These are phyloP conservation scores for Penicillium diatomitis DNA, from an alignment of 495 filamentous ascomycete genomes.

Conservation along the genomic window DNA sequence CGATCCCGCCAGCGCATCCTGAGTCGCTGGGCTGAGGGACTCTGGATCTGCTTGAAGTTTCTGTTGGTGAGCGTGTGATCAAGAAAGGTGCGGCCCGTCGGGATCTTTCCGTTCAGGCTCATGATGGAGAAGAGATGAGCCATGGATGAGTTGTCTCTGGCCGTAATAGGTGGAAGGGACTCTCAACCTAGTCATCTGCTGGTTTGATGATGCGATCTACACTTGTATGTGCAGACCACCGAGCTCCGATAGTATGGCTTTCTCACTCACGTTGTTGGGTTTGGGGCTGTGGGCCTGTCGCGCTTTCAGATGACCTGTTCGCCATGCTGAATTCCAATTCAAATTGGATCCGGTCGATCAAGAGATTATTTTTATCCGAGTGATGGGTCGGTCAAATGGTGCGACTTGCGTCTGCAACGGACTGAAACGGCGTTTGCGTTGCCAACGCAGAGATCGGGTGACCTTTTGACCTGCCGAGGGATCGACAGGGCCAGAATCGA, in stretches of 20 bases:
- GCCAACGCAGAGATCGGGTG: slow-evolving; percentile 38
- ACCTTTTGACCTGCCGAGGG: slow-evolving; percentile 20
- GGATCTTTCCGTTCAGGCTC: slow-evolving; percentile 10
- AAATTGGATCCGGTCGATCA: too few relatives aligned
- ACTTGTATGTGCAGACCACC: not conserved
- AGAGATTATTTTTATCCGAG: not conserved
- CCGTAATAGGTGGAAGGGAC: not conserved
- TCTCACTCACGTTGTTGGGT: slow-evolving; percentile 10
- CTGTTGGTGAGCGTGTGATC: slow-evolving; percentile 27
- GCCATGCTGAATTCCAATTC: slow-evolving; percentile 6
- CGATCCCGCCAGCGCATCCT: slow-evolving; percentile 26
- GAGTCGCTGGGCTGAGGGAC: slow-evolving; percentile 1
- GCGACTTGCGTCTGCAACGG: not conserved
- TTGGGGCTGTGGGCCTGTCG: slow-evolving; percentile 17
- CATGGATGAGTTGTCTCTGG: not conserved
- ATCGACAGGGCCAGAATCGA: slow-evolving; percentile 28
- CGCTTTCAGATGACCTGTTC: slow-evolving; percentile 16
- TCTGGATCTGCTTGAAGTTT: slow-evolving; percentile 14
- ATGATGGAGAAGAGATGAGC: not conserved
- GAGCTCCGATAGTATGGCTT: not conserved
- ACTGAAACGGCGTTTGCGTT: slow-evolving; percentile 19
- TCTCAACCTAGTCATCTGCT: slow-evolving; percentile 3
- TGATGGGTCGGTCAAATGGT: not conserved
- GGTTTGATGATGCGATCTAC: not conserved
- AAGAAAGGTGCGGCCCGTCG: slow-evolving; percentile 24